Percentiles rank a stretch among this genome's conserved stretches.
Conservation (phyloP, 2,329 filamentous ascomycete genomes). For the Epichloe bromicola region DNA sequence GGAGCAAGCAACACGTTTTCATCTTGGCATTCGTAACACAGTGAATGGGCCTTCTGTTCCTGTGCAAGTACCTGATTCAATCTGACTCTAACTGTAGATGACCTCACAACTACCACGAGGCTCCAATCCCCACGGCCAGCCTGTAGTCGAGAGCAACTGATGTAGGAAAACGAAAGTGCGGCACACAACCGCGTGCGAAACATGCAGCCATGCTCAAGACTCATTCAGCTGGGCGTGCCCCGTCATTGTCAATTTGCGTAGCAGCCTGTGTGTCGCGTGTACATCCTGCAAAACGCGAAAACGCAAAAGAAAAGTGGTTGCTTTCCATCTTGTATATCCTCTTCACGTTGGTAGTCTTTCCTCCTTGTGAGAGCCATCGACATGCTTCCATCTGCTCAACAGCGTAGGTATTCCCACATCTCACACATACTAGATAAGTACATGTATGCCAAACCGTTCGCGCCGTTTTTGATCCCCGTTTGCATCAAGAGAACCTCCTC, state of each 20-base stretch:
- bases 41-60: no score
- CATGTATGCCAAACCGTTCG: conserved; percentile 3
- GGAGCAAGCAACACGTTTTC: no score
- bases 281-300: background rate
- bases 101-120: background rate
- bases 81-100: conserved; percentile 1
- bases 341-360: background rate
- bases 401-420: conserved; percentile 1
- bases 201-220: background rate
- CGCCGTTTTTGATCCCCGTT: background rate
- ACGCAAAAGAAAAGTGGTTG: background rate
- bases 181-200: background rate
- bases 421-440: conserved; percentile 4
- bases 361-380: background rate
- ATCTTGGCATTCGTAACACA: no score
- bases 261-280: background rate
- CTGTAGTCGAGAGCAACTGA: background rate
- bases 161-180: background rate
- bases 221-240: background rate
- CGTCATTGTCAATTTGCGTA: background rate
- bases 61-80: background rate
- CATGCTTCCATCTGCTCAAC: background rate
- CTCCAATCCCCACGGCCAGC: background rate
- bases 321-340: background rate
- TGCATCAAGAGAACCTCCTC: background rate